Evolutionary conservation across 306 rosid genomes (phyloP).

Genomic region (Cucurbita pepo): DNA sequence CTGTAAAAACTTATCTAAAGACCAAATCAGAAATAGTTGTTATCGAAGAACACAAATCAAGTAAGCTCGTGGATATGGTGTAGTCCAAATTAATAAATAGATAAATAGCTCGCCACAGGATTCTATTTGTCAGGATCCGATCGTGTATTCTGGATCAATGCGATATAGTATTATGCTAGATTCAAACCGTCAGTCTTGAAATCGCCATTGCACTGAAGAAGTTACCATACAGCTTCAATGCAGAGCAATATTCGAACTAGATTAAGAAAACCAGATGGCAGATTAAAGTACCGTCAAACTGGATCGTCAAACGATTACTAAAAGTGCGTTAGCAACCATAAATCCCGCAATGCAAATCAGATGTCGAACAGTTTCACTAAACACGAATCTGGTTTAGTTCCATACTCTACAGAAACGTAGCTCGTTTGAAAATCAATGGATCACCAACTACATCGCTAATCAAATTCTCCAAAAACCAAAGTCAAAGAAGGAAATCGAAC

Average conservation of each 20-base stretch:
- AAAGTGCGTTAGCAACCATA: too few species aligned
- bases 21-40: not conserved
- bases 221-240: not conserved
- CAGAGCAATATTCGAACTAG: not conserved
- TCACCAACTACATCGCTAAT: not conserved
- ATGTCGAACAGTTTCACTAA: not conserved
- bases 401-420: not conserved
- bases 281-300: not conserved
- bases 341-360: not conserved
- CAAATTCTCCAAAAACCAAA: not conserved
- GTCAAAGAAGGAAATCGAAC: slow-evolving; percentile 6
- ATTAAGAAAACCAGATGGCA: not conserved
- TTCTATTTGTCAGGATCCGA: not conserved
- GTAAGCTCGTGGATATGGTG: not conserved
- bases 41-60: not conserved
- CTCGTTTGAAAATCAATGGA: not conserved
- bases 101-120: not conserved
- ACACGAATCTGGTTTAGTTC: not conserved
- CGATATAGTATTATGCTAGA: not conserved
- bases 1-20: not conserved
- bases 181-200: not conserved
- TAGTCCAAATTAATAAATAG: not conserved
- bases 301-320: not conserved
- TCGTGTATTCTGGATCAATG: not conserved
- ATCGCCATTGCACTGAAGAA: not conserved